Base-by-base conservation (phyloP, 1,284 basidiomycete species). In the Malassezia dermatis region DNA sequence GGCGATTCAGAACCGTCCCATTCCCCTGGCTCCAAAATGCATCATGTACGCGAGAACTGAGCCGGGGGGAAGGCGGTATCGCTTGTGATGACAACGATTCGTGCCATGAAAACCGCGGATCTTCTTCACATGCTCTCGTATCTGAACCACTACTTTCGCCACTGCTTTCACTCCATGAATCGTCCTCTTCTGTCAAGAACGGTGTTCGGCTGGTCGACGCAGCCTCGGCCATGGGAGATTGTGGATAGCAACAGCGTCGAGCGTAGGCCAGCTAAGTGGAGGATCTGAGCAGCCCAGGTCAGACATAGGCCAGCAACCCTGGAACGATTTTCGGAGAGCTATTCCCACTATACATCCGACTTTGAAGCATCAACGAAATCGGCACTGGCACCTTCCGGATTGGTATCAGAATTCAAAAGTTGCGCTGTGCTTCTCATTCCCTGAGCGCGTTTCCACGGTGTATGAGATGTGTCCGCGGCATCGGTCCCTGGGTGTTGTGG, bases 41-140 rank as follows among this genome's bases (percentile, higher is more conserved):
- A 26, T 39, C 19, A n/a, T 48, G 31, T 7, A 19, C 12, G 15
- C 24, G n/a, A 24, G 34, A 8, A 27, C 26, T 21, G 11, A 48
- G 34, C 46, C 13, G 34, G 10, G 46, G 46, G 12, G 46, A 48
- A 19, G 46, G 46, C 7, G 46, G 46, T 8, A 48, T 48, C 6
- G 5, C 10, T 15, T 46, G 24, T 3, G 41, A 17, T 11, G 41
- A 11, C 6, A 43, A 27, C 15, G 27, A 21, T 8, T n/a, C 11
- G 7, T 43, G 41, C 41, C 41, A 43, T 1, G 41, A 15, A 13
- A 24, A 26, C 3, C 4, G 15, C 23, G 41, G 24, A 12, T 24
- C 27, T 27, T 43, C 41, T 26, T 43, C 41, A 27, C 13, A 8
- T 3, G 13, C 8, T 15, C 11, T 19, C 37, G 19, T 10, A 11